Evolutionary conservation across 1,139 yeast species (phyloP).

Genomic region (Nakaseomyces sp.): DNA sequence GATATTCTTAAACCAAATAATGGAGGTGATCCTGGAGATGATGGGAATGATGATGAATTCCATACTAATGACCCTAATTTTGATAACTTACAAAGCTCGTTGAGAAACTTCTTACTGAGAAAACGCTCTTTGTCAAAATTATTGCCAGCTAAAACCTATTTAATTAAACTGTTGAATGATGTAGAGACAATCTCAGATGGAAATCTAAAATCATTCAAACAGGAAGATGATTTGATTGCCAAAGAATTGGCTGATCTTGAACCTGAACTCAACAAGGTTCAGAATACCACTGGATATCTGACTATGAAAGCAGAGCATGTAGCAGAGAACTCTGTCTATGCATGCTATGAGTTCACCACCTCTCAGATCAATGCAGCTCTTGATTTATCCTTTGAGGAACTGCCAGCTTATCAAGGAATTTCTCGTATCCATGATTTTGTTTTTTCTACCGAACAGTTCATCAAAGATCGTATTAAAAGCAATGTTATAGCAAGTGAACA

Average conservation of each 20-base stretch:
- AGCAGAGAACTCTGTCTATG: slow-evolving; percentile 52
- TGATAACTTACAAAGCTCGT: slow-evolving; percentile 73
- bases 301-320: slow-evolving; percentile 53
- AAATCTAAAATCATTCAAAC: slow-evolving; percentile 49
- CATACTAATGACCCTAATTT: slow-evolving; percentile 41
- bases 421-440: slow-evolving; percentile 66
- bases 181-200: slow-evolving; percentile 49
- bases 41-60: slow-evolving; percentile 32
- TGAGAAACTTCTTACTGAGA: slow-evolving; percentile 79
- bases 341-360: slow-evolving; percentile 55
- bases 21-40: slow-evolving; percentile 34
- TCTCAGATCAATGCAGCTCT: slow-evolving; percentile 47
- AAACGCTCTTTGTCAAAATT: slow-evolving; percentile 84
- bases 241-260: slow-evolving; percentile 46
- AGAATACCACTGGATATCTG: slow-evolving; percentile 45
- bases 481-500: slow-evolving; percentile 62
- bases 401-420: slow-evolving; percentile 54
- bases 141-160: slow-evolving; percentile 83
- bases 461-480: slow-evolving; percentile 54
- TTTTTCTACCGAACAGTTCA: slow-evolving; percentile 53
- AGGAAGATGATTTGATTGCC: slow-evolving; percentile 40
- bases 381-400: slow-evolving; percentile 49
- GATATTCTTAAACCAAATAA: slow-evolving; percentile 32
- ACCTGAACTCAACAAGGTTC: slow-evolving; percentile 54
- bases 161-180: slow-evolving; percentile 62